A percentile compares a stretch with the other conserved stretches of the same genome.
Evolutionary conservation across 768 basidiomycete species (phyloP).

Genomic region (Macrolepiota dolichaula): DNA sequence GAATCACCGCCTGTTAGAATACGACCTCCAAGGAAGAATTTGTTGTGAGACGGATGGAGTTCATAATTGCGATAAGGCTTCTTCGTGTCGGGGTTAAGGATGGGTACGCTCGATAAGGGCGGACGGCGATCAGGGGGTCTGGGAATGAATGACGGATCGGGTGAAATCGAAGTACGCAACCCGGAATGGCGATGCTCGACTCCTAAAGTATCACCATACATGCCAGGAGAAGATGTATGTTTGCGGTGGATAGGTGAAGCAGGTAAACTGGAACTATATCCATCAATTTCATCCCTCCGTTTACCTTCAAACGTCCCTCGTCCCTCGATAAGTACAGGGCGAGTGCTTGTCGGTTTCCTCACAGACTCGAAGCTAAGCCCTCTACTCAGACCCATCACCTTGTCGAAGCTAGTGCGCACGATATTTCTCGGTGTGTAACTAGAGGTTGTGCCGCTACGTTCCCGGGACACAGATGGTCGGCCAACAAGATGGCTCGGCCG

Average conservation of each 20-base stretch:
- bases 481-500: conserved; percentile 25
- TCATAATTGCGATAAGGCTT: conserved; percentile 54
- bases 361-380: conserved; percentile 52
- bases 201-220: background rate
- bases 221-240: conserved; percentile 7
- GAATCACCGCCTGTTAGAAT: conserved; percentile 85
- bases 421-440: conserved; percentile 23
- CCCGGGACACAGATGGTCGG: conserved; percentile 20
- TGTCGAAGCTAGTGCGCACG: conserved; percentile 60
- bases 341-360: conserved; percentile 26
- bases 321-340: conserved; percentile 18
- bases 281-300: conserved; percentile 32
- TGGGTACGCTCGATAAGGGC: conserved; percentile 34
- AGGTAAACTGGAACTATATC: conserved; percentile 7
- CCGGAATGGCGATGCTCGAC: conserved; percentile 15
- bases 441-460: conserved; percentile 21
- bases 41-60: conserved; percentile 68
- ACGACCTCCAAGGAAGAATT: conserved; percentile 69
- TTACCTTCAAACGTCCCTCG: conserved; percentile 27
- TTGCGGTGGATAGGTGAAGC: conserved; percentile 19
- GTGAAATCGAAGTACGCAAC: conserved; percentile 24
- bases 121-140: conserved; percentile 24
- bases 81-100: conserved; percentile 33
- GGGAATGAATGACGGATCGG: conserved; percentile 31
- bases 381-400: conserved; percentile 48